phyloP scores from a whole-genome alignment of 1,139 yeast genomes.

The Sugiyamaella neomexicana region DNA sequence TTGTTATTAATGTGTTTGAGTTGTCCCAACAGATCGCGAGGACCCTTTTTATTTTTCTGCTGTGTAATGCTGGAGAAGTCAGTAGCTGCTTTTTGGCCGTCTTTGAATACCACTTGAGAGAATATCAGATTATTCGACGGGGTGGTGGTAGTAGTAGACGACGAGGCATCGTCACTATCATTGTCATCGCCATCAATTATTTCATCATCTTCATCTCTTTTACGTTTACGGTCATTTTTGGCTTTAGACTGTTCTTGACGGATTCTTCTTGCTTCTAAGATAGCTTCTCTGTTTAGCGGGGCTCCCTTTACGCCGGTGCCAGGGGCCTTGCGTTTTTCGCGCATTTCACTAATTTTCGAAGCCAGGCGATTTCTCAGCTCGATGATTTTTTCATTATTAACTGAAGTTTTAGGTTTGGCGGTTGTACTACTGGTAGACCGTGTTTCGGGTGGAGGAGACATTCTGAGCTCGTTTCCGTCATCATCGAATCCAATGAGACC shows the following conservation, averaged over 20 bases:
- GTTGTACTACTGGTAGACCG: constrained; percentile 6
- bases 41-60: constrained; percentile 53
- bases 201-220: constrained; percentile 29
- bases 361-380: constrained; percentile 72
- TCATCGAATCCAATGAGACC: constrained; percentile 67
- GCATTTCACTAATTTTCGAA: constrained; percentile 64
- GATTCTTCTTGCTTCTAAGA: constrained; percentile 42
- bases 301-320: constrained; percentile 81
- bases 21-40: constrained; percentile 81
- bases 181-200: constrained; percentile 31
- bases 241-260: constrained; percentile 47
- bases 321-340: constrained; percentile 87
- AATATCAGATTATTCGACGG: constrained; percentile 56
- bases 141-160: neutral
- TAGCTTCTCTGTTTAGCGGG: constrained; percentile 56
- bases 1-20: constrained; percentile 71
- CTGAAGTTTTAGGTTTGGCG: constrained; percentile 1
- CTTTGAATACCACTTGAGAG: constrained; percentile 79
- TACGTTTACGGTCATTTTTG: constrained; percentile 43
- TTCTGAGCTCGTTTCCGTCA: constrained; percentile 61
- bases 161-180: neutral
- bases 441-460: constrained; percentile 18
- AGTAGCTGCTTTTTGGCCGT: constrained; percentile 79
- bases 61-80: constrained; percentile 67
- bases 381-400: constrained; percentile 45